A percentile compares a stretch with the other conserved stretches of the same genome.
Conservation (phyloP, 495 filamentous ascomycete species). For the Aspergillus asperescens region DNA sequence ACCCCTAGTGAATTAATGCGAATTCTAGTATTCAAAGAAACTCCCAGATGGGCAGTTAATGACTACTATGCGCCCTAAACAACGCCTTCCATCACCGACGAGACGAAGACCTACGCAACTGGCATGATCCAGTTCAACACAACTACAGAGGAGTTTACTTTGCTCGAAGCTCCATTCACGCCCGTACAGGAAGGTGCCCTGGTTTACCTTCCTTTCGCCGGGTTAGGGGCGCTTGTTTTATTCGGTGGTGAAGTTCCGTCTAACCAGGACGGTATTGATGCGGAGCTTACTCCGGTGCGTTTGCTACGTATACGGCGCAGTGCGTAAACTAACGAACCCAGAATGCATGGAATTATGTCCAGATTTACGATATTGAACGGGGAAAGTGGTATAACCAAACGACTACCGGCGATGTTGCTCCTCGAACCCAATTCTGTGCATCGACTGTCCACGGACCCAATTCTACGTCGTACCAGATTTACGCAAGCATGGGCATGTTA, state of each 20-base stretch:
- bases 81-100: conserved; percentile 15
- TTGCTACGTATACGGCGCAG: not conserved
- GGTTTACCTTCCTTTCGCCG: conserved; percentile 9
- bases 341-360: conserved; percentile 17
- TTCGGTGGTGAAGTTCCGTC: conserved; percentile 18
- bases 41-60: no score
- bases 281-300: conserved; percentile 6
- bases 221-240: conserved; percentile 10
- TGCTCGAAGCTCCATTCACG: conserved; percentile 8
- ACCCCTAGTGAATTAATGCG: no score
- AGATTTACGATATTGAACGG: conserved; percentile 16
- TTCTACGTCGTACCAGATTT: conserved; percentile 13
- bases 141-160: conserved; percentile 5
- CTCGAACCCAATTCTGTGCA: conserved; percentile 17
- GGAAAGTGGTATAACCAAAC: conserved; percentile 19
- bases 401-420: conserved; percentile 6
- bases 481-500: no score
- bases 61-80: no score
- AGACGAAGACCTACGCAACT: conserved; percentile 2
- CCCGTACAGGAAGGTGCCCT: conserved; percentile 15
- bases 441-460: conserved; percentile 10
- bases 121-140: conserved; percentile 17
- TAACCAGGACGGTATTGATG: conserved; percentile 8
- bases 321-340: not conserved
- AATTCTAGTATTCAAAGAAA: no score